Evolutionary conservation across 148 eudicot genomes (phyloP), one percentile per base, ranked within the genome.

Genomic region (Silene conica): DNA sequence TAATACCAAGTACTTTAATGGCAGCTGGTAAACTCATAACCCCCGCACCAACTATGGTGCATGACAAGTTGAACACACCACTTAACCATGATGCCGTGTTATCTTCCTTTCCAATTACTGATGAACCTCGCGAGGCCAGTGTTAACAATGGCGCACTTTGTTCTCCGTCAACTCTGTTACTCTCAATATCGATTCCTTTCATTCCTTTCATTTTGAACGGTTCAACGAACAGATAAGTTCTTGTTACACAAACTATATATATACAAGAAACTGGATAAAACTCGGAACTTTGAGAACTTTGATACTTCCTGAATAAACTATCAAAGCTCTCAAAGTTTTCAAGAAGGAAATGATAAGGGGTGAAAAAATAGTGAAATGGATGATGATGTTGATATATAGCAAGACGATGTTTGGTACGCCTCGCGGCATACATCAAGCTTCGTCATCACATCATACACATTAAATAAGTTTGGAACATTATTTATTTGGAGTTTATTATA

Each of bases 21-120:
- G 96, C 89, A 15, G 96, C 95, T 21, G 98, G 98, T 78, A 94
- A 83, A 73, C 96, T 87, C 98, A 94, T 94, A 61, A 94, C 89
- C 50, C 98, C 97, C 5, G 98, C 97, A 70, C 98, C 98, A 73
- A 94, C 88, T 71, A 94, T 85, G 19, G 98, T 91, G 60, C 91
- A 88, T 1, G 97, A 92, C 59, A 94, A 79, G 71, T 94, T 94
- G 79, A 89, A 94, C 67, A 94, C 91, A 12, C 97, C 93, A 76
- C 97, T 91, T 43, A 87, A 38, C 71, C 84, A 87, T 13, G 97
- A 87, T 79, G 92, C 97, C 63, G 90, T 90, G 46, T 89, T 87
- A 20, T 82, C 88, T 73, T 84, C 95, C 78, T 86, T 88, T 28
- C 63, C 61, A 45, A 83, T 76, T 48, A 86, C 83, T 56, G 84